Evolutionary conservation across 2,329 filamentous ascomycete genomes (phyloP).

Genomic region (Ophiocordyceps camponoti-floridani): DNA sequence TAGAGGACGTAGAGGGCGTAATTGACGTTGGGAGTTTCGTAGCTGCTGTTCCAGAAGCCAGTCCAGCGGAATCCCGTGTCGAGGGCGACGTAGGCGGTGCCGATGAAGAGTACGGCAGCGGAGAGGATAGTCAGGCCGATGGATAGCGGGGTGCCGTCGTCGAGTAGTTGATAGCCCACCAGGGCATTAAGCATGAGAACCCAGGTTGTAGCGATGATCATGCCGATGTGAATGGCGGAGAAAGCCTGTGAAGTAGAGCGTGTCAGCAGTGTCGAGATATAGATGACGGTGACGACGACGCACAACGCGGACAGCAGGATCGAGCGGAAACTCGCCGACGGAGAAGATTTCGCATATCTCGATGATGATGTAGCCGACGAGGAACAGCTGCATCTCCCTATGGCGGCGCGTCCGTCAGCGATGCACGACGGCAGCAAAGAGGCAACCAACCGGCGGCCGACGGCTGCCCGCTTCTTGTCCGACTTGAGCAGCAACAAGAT

Average conservation of each 20-base stretch:
- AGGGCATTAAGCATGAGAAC: slow-evolving; percentile 80
- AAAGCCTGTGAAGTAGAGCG: slow-evolving; percentile 42
- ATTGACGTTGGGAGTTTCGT: slow-evolving; percentile 43
- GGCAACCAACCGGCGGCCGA: slow-evolving; percentile 58
- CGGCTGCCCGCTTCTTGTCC: slow-evolving; percentile 80
- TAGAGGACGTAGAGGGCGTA: slow-evolving; percentile 90
- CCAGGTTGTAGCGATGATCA: slow-evolving; percentile 79
- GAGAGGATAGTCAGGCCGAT: slow-evolving; percentile 58
- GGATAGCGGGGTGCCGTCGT: slow-evolving; percentile 80
- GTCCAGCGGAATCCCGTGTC: slow-evolving; percentile 86
- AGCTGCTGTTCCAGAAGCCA: slow-evolving; percentile 50
- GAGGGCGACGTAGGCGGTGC: slow-evolving; percentile 87
- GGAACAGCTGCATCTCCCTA: slow-evolving; percentile 94
- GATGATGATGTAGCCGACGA: slow-evolving; percentile 70
- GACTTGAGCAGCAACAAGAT: slow-evolving; percentile 59
- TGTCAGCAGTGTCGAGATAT: slow-evolving; percentile 5
- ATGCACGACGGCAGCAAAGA: neutral
- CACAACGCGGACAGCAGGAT: slow-evolving; percentile 53
- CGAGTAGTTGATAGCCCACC: slow-evolving; percentile 82
- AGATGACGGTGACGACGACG: slow-evolving; percentile 13
- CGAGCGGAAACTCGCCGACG: slow-evolving; percentile 71
- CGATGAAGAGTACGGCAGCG: slow-evolving; percentile 57
- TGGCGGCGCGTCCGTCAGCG: neutral
- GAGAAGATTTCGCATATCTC: slow-evolving; percentile 95
- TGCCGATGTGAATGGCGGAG: slow-evolving; percentile 74